Evolutionary conservation across 2,329 filamentous ascomycete species (phyloP).

Genomic region (Ophiosphaerella korrae): DNA sequence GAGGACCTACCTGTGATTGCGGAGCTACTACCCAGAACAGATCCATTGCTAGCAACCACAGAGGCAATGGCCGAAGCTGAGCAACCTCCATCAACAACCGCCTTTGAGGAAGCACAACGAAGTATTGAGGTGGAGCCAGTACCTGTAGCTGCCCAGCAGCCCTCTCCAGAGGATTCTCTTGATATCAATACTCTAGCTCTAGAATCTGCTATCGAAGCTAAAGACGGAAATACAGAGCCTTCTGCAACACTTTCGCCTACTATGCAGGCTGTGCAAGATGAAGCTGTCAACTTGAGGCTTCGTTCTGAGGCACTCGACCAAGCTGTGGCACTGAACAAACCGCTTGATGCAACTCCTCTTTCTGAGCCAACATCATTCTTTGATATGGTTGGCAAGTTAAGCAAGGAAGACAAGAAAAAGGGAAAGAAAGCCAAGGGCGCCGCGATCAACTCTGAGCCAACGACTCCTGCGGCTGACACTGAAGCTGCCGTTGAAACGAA

Average conservation of each 20-base stretch:
- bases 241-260: conserved; percentile 27
- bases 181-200: conserved; percentile 1
- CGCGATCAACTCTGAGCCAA: conserved; percentile 23
- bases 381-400: conserved; percentile 33
- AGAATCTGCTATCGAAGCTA: background rate
- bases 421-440: conserved; percentile 26
- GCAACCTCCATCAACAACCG: conserved; percentile 4
- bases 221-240: background rate
- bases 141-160: background rate
- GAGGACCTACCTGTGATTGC: conserved; percentile 1
- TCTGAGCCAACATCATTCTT: conserved; percentile 28
- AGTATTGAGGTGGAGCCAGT: background rate
- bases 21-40: conserved; percentile 1
- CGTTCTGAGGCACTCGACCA: conserved; percentile 35
- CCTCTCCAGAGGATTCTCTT: conserved; percentile 1
- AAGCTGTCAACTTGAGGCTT: conserved; percentile 30
- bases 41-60: background rate
- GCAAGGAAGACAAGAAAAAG: conserved; percentile 39
- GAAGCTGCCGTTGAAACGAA: conserved; percentile 27
- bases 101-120: background rate
- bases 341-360: conserved; percentile 13
- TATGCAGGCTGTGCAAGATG: conserved; percentile 31
- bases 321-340: conserved; percentile 15
- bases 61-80: conserved; percentile 1
- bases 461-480: conserved; percentile 30